A percentile compares a stretch with the other conserved stretches of the same genome.
These are phyloP conservation scores for Plasmodium adleri DNA, from an alignment of 169 alveolate genomes.

Conservation along the genomic window DNA sequence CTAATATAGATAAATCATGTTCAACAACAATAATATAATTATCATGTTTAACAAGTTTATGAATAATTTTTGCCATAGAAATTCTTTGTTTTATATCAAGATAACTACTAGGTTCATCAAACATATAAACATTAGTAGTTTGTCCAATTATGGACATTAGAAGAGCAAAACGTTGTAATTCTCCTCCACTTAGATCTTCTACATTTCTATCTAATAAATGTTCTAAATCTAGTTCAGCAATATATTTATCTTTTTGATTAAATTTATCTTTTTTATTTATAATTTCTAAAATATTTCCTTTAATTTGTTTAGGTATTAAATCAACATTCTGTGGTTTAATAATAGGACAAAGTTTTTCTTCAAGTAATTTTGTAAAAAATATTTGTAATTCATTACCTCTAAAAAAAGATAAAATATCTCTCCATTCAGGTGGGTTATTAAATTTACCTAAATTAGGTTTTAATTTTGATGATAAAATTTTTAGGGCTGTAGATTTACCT, in stretches of 20 bases:
- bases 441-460: conserved; percentile 99
- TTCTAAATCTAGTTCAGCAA: conserved; percentile 92
- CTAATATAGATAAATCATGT: conserved; percentile 99
- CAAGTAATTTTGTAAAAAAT: conserved; percentile 96
- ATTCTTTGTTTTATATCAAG: conserved; percentile 98
- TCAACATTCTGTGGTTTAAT: conserved; percentile 99
- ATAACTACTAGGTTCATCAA: conserved; percentile 99
- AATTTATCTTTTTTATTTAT: conserved; percentile 93
- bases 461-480: conserved; percentile 96
- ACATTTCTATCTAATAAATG: conserved; percentile 96
- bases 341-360: conserved; percentile 95
- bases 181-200: conserved; percentile 98
- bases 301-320: conserved; percentile 94
- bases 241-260: conserved; percentile 88
- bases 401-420: conserved; percentile 94
- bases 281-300: conserved; percentile 88
- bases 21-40: conserved; percentile 97
- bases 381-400: conserved; percentile 98
- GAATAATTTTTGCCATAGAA: conserved; percentile 95
- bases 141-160: conserved; percentile 94
- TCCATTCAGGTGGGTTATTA: conserved; percentile 97
- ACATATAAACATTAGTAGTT: conserved; percentile 97
- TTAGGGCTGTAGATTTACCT: conserved; percentile 99
- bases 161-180: conserved; percentile 97
- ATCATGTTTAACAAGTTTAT: conserved; percentile 91